Conservation (phyloP, 805 yeast species). For the Starmerella stigmatis region DNA sequence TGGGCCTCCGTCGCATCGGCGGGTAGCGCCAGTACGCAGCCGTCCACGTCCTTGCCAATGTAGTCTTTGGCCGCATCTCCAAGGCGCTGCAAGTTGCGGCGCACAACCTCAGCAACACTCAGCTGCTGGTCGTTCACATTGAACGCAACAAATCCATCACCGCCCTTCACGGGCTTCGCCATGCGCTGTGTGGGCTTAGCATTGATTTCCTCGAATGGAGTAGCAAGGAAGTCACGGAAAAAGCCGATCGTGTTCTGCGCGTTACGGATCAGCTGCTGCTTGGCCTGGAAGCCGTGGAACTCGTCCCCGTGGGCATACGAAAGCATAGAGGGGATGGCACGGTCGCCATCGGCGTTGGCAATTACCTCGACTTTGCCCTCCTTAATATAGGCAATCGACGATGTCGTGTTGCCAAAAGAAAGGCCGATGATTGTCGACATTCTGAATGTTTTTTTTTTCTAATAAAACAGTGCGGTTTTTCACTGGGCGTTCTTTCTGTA, state of each 20-base stretch:
- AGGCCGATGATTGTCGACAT: constrained; percentile 69
- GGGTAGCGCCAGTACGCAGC: constrained; percentile 83
- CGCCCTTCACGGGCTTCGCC: constrained; percentile 50
- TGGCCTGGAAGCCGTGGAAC: constrained; percentile 94
- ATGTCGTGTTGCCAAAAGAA: constrained; percentile 91
- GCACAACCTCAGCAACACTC: constrained; percentile 65
- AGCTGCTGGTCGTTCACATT: constrained; percentile 36
- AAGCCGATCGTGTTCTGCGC: constrained; percentile 74
- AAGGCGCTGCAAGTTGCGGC: constrained; percentile 73
- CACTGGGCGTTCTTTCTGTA: not conserved
- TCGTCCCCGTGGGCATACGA: constrained; percentile 91
- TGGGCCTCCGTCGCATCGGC: constrained; percentile 73
- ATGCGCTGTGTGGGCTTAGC: constrained; percentile 52
- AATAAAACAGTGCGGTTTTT: not conserved
- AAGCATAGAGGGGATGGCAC: constrained; percentile 85
- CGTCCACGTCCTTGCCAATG: constrained; percentile 68
- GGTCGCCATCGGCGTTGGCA: constrained; percentile 98
- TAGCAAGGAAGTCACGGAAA: constrained; percentile 89
- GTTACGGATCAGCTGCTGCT: constrained; percentile 84
- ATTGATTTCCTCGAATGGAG: constrained; percentile 58
- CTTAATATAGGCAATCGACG: constrained; percentile 71
- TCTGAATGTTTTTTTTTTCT: not conserved
- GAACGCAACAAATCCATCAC: constrained; percentile 60
- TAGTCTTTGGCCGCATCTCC: constrained; percentile 86
- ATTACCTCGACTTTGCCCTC: constrained; percentile 95